Base-by-base conservation (phyloP, 495 filamentous ascomycete species). In the Penicillium subrubescens region DNA sequence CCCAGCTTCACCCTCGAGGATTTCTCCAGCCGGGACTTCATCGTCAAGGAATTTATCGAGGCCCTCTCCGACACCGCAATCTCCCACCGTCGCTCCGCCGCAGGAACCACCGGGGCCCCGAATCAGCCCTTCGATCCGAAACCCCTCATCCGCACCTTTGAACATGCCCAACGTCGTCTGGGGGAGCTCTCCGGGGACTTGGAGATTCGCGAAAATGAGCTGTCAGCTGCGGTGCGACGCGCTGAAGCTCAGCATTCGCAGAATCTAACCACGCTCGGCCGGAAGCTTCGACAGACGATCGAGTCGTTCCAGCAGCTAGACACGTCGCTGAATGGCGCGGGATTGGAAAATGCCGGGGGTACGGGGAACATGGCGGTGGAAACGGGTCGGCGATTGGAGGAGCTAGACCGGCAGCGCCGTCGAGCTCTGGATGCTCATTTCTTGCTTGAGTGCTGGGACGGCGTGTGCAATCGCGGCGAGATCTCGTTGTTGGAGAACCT, bases 31-130 rank as follows among this genome's bases (percentile, higher is more conserved):
- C 83, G 83, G 23, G 95, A 97, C 79, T 99, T 97, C 77, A 97
- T 98, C 65, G 96, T 97, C 63, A 92, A 95, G 71, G 96, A 98
- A 76, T 98, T 99, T 70, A 88, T 99, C 64, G 96, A 99, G 72
- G 82, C 89, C 11, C 90, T 99, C 63, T 94, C 94, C 59, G 94
- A 97, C 59, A 90, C 81, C 57, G 90, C 93, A 35, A 83, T 91
- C 37, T 89, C 93, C 35, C 88, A 85, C 67, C 92, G 94, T 59
- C 90, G 91, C 54, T 96, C 93, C 19, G 63, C 71, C 5, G 54
- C 64, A 3, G 71, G 71, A 25, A 65, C 73, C 31, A 52, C 70
- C n/a, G 60, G 87, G 81, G 60, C 82, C 82, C 67, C 86, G 39
- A 87, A 86, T 60, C 86, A 89, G 73, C 88, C 91, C 53, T 99